phyloP scores from a whole-genome alignment of 1,284 basidiomycete genomes.

The Jaminaea rosea region DNA sequence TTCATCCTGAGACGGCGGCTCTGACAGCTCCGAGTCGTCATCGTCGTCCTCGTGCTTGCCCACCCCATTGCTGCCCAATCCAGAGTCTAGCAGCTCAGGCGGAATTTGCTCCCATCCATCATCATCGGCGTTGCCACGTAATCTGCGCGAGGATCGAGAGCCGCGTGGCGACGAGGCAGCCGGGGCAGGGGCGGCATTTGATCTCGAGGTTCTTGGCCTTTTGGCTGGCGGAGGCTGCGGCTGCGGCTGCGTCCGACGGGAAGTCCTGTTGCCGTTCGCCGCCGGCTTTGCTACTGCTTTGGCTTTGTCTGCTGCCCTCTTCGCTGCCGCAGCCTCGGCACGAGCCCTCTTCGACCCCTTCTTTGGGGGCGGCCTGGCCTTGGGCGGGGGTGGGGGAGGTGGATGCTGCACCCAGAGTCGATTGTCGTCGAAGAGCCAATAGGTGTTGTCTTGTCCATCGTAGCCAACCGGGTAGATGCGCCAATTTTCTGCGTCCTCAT shows the following conservation, averaged over 20 bases:
- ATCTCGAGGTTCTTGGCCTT: neutral
- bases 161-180: neutral
- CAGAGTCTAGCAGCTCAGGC: slow-evolving; percentile 3
- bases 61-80: slow-evolving; percentile 1
- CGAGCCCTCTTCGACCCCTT: slow-evolving; percentile 13
- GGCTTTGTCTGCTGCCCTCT: slow-evolving; percentile 17
- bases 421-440: slow-evolving; percentile 79
- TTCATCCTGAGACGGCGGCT: slow-evolving; percentile 16
- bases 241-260: neutral
- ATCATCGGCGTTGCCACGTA: slow-evolving; percentile 55
- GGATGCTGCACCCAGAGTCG: slow-evolving; percentile 73
- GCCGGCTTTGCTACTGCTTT: slow-evolving; percentile 3
- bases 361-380: slow-evolving; percentile 11
- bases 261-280: neutral
- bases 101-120: slow-evolving; percentile 8
- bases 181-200: neutral
- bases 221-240: neutral
- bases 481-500: slow-evolving; percentile 53
- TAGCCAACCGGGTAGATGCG: slow-evolving; percentile 73
- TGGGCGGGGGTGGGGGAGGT: slow-evolving; percentile 36
- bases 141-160: neutral
- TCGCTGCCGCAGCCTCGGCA: slow-evolving; percentile 16
- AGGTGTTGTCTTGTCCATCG: slow-evolving; percentile 69
- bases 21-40: slow-evolving; percentile 33
- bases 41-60: neutral